Evolutionary conservation across 306 rosid species (phyloP).

Genomic region (Citrullus mucosospermus): DNA sequence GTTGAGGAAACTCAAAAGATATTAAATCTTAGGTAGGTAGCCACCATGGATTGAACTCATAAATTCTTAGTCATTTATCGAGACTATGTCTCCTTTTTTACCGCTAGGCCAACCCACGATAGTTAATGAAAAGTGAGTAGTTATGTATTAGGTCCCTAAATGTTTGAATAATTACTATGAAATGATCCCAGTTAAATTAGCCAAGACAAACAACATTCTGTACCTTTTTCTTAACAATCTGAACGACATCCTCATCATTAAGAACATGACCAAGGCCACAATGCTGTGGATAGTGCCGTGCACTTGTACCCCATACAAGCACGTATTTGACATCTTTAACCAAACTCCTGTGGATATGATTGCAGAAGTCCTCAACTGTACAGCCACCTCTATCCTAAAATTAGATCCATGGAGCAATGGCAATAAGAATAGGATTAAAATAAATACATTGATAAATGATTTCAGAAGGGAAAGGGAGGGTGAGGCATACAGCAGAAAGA

Average conservation of each 20-base stretch:
- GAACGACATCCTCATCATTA: slow-evolving; percentile 88
- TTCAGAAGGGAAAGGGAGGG: slow-evolving; percentile 7
- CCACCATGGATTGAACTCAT: too few relatives aligned
- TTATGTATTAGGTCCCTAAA: background rate
- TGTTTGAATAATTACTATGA: background rate
- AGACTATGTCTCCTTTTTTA: too few relatives aligned
- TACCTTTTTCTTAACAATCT: slow-evolving; percentile 98
- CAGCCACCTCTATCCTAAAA: slow-evolving; percentile 95
- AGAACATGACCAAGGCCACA: slow-evolving; percentile 78
- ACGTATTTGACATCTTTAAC: slow-evolving; percentile 96
- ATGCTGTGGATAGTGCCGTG: slow-evolving; percentile 95
- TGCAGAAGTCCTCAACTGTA: slow-evolving; percentile 89
- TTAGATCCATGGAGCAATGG: slow-evolving; percentile 16
- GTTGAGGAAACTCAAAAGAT: too few relatives aligned
- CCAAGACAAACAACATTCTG: background rate
- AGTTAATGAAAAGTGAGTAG: too few relatives aligned
- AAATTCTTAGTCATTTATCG: too few relatives aligned
- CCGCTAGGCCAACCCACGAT: too few relatives aligned
- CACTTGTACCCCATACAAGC: slow-evolving; percentile 92
- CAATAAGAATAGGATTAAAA: background rate
- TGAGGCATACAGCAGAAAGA: slow-evolving; percentile 72
- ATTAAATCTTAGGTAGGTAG: too few relatives aligned
- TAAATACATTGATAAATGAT: background rate
- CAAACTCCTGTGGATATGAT: slow-evolving; percentile 92
- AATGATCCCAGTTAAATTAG: background rate